Percentiles rank a stretch among this genome's conserved stretches.
These are phyloP conservation scores for Mucor plumbeus DNA, from an alignment of 371 early-diverging fungal species.

Conservation along the genomic window DNA sequence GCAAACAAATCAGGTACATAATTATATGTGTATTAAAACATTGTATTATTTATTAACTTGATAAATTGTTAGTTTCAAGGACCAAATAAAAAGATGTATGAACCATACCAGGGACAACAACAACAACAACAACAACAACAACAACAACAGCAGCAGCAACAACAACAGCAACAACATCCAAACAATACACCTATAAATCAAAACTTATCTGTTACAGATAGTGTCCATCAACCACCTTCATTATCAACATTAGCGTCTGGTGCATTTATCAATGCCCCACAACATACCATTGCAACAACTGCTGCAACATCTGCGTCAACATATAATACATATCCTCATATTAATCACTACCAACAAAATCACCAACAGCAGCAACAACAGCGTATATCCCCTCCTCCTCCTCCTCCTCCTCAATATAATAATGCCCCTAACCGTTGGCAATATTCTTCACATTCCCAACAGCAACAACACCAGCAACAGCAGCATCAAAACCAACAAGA, in stretches of 20 bases:
- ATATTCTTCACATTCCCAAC: background rate
- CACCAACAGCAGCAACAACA: background rate
- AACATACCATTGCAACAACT: background rate
- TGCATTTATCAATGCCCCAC: slow-evolving; percentile 5
- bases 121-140: background rate
- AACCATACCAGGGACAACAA: background rate
- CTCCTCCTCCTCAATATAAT: background rate
- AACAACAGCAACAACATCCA: background rate
- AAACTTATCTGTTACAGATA: background rate
- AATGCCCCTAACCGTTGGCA: background rate
- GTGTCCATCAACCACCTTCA: background rate
- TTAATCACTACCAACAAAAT: background rate
- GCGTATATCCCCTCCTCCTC: too few species aligned
- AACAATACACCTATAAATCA: background rate
- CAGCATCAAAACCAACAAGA: background rate
- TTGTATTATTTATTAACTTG: background rate
- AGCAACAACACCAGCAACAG: slow-evolving; percentile 3
- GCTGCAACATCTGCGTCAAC: background rate
- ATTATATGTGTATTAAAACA: background rate
- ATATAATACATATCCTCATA: background rate
- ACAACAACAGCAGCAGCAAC: background rate
- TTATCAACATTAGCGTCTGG: background rate
- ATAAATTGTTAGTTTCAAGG: background rate
- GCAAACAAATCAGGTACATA: slow-evolving; percentile 7
- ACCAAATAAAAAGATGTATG: background rate